Evolutionary conservation across 1,284 basidiomycete genomes (phyloP).

Genomic region (Ceratobasidium sp.): DNA sequence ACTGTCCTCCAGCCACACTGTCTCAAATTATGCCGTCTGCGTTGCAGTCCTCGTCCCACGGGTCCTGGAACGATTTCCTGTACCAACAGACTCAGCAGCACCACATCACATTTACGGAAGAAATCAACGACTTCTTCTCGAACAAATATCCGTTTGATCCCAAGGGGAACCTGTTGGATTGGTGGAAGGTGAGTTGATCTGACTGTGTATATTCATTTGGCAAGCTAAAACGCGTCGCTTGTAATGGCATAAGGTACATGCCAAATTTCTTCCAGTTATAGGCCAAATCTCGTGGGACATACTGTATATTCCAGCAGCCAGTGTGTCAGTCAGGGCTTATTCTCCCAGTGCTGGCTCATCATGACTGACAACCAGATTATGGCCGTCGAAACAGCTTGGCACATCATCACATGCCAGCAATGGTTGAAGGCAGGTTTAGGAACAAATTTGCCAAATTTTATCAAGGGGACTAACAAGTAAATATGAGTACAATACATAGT

Average conservation of each 20-base stretch:
- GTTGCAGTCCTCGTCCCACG: not conserved
- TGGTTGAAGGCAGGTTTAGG: slow-evolving; percentile 36
- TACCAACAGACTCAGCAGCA: slow-evolving; percentile 2
- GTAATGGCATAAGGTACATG: not conserved
- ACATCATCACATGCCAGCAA: slow-evolving; percentile 9
- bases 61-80: not conserved
- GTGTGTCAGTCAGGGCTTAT: slow-evolving; percentile 38
- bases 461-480: not conserved
- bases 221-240: not conserved
- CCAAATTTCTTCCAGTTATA: slow-evolving; percentile 10
- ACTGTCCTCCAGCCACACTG: not conserved
- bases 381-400: slow-evolving; percentile 11
- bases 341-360: slow-evolving; percentile 35
- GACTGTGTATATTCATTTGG: not conserved
- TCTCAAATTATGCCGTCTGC: not conserved
- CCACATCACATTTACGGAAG: not conserved
- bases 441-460: slow-evolving; percentile 3
- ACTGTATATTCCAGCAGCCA: slow-evolving; percentile 23
- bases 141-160: too few relatives aligned
- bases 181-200: not conserved
- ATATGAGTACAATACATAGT: not conserved
- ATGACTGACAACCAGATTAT: slow-evolving; percentile 35
- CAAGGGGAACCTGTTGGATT: too few relatives aligned
- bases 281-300: slow-evolving; percentile 22
- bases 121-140: not conserved